Conservation (phyloP, 2,329 filamentous ascomycete genomes). For the Fusarium solani-melongenae region DNA sequence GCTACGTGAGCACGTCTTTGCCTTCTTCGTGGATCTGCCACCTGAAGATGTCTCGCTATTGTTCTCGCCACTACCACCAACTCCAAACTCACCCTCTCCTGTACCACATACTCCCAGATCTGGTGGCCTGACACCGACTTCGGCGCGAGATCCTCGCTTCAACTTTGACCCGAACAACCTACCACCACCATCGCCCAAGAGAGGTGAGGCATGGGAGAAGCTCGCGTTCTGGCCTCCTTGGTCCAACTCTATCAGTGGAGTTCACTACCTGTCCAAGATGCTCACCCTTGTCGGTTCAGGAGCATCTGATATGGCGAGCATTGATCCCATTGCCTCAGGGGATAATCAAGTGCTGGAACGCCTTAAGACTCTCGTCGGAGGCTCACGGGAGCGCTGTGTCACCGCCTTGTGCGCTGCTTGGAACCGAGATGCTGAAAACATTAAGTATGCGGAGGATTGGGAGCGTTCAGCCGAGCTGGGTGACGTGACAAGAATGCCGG, state of each 20-base stretch:
- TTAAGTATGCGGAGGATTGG: slow-evolving; percentile 95
- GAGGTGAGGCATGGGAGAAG: slow-evolving; percentile 90
- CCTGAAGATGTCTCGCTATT: slow-evolving; percentile 90
- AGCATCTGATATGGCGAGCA: slow-evolving; percentile 83
- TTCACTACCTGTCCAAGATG: slow-evolving; percentile 87
- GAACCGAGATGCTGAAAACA: slow-evolving; percentile 93
- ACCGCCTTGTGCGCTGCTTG: slow-evolving; percentile 89
- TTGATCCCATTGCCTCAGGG: slow-evolving; percentile 71
- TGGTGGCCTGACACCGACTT: slow-evolving; percentile 62
- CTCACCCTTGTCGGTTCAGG: slow-evolving; percentile 86
- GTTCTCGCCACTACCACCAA: slow-evolving; percentile 81
- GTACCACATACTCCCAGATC: slow-evolving; percentile 46
- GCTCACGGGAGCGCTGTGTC: slow-evolving; percentile 85
- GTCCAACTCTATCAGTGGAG: slow-evolving; percentile 91
- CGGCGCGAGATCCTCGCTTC: slow-evolving; percentile 77
- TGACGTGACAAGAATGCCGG: slow-evolving; percentile 92
- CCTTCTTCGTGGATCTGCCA: slow-evolving; percentile 88
- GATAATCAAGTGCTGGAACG: slow-evolving; percentile 73
- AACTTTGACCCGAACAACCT: slow-evolving; percentile 82
- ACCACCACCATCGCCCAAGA: slow-evolving; percentile 79
- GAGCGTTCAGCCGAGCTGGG: slow-evolving; percentile 82
- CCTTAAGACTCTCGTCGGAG: slow-evolving; percentile 79
- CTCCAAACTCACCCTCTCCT: slow-evolving; percentile 65
- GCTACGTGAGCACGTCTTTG: slow-evolving; percentile 80
- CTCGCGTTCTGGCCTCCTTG: slow-evolving; percentile 96